Evolutionary conservation across 2,329 filamentous ascomycete genomes (phyloP).

Genomic region (Periconia sp.): DNA sequence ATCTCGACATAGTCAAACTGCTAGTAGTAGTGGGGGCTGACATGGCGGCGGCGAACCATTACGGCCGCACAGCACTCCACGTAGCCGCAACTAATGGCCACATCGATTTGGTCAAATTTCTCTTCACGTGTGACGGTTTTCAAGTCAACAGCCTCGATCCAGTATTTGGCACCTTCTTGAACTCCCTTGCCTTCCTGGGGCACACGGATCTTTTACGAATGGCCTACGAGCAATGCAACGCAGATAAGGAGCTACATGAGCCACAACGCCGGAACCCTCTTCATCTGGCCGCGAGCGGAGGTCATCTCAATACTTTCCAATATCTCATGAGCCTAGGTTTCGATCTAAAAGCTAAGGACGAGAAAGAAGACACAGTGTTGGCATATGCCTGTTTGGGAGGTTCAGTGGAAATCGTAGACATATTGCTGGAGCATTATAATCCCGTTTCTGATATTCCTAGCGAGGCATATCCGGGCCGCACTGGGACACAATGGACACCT

Average conservation of each 20-base stretch:
- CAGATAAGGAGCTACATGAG: background rate
- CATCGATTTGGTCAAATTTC: background rate
- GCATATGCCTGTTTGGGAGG: background rate
- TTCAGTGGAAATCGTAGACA: background rate
- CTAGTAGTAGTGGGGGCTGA: too few species aligned
- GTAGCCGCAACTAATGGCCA: background rate
- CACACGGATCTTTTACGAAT: background rate
- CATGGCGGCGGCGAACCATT: too few species aligned
- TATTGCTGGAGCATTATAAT: too few species aligned
- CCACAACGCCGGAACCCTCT: background rate
- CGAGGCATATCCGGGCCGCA: background rate
- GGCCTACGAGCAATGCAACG: background rate
- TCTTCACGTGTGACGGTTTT: background rate
- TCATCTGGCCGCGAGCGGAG: conserved; percentile 1
- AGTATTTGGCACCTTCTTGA: background rate
- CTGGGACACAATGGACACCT: conserved; percentile 5
- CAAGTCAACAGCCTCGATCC: background rate
- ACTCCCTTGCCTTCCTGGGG: background rate
- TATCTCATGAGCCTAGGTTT: conserved; percentile 5
- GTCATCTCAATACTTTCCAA: background rate
- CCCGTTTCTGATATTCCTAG: background rate
- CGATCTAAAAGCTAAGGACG: background rate
- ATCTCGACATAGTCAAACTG: too few species aligned
- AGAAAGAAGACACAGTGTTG: conserved; percentile 3
- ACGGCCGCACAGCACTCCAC: too few species aligned